These are phyloP conservation scores for Larix sibirica DNA, from an alignment of 83 land plant species.

Conservation along the genomic window DNA sequence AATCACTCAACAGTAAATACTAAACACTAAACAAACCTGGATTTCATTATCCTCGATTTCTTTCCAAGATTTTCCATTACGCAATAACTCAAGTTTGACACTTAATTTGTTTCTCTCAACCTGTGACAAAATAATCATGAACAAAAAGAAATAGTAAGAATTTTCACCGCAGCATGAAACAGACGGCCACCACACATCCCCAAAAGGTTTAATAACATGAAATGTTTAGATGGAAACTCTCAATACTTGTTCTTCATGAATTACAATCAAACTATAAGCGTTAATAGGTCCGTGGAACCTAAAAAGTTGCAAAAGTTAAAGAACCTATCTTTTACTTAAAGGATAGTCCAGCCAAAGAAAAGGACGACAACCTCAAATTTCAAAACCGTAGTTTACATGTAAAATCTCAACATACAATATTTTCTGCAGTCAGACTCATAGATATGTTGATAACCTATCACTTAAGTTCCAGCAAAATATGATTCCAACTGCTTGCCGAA, in stretches of 20 bases:
- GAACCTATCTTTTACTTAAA: not conserved
- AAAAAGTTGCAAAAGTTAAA: not conserved
- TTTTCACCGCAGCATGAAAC: not conserved
- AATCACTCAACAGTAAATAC: not conserved
- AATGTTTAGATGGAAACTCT: not conserved
- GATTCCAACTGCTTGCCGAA: not conserved
- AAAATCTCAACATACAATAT: not conserved
- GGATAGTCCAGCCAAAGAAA: not conserved
- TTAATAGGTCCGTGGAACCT: not conserved
- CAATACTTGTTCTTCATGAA: not conserved
- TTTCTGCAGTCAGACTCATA: not conserved
- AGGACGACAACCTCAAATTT: not conserved
- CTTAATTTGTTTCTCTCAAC: constrained; percentile 37
- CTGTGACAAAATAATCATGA: constrained; percentile 15
- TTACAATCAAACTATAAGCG: not conserved
- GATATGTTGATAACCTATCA: not conserved
- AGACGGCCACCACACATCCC: not conserved
- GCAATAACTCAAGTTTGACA: constrained; percentile 41
- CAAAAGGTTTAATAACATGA: not conserved
- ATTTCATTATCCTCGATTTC: constrained; percentile 36
- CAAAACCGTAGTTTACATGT: not conserved
- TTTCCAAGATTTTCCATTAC: constrained; percentile 37
- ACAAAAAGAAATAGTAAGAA: constrained; percentile 2
- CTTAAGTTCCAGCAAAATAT: not conserved
- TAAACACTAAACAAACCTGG: constrained; percentile 20